Evolutionary conservation across 208 protist genomes (phyloP).

Genomic region (Leishmania guyanensis): DNA sequence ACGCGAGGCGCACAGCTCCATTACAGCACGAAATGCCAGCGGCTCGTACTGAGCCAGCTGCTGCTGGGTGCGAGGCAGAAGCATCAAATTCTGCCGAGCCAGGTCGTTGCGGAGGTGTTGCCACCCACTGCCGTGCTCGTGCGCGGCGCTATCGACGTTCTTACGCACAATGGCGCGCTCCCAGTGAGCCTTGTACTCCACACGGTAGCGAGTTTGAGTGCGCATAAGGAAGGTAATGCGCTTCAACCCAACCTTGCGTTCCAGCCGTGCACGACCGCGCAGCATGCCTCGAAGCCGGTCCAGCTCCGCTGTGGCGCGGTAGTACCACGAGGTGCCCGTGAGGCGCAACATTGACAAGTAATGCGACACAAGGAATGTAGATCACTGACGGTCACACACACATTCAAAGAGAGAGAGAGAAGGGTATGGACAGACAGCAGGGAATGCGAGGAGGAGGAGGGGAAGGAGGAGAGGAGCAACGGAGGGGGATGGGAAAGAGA

Average conservation of each 20-base stretch:
- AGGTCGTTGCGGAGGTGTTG: constrained; percentile 78
- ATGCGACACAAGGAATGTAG: neutral
- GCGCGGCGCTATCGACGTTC: constrained; percentile 86
- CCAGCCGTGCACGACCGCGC: constrained; percentile 76
- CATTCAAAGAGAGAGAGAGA: neutral
- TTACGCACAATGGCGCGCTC: constrained; percentile 83
- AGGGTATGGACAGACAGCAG: neutral
- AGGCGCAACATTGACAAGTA: constrained; percentile 50
- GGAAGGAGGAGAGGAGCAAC: neutral
- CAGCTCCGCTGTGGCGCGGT: constrained; percentile 77
- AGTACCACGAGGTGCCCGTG: constrained; percentile 48
- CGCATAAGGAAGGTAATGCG: constrained; percentile 88
- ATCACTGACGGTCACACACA: neutral
- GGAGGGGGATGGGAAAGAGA: neutral
- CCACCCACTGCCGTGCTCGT: constrained; percentile 84
- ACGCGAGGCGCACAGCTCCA: constrained; percentile 85
- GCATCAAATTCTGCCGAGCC: constrained; percentile 79
- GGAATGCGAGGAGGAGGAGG: neutral
- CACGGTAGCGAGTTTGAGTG: constrained; percentile 87
- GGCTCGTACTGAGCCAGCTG: constrained; percentile 88
- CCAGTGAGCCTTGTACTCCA: constrained; percentile 84
- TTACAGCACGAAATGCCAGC: constrained; percentile 82
- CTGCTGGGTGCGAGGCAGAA: constrained; percentile 78
- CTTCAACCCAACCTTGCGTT: constrained; percentile 85
- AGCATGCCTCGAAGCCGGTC: constrained; percentile 84